Evolutionary conservation across 192 early-diverging fungal species (phyloP).

Genomic region (Irineochytrium annulatum): DNA sequence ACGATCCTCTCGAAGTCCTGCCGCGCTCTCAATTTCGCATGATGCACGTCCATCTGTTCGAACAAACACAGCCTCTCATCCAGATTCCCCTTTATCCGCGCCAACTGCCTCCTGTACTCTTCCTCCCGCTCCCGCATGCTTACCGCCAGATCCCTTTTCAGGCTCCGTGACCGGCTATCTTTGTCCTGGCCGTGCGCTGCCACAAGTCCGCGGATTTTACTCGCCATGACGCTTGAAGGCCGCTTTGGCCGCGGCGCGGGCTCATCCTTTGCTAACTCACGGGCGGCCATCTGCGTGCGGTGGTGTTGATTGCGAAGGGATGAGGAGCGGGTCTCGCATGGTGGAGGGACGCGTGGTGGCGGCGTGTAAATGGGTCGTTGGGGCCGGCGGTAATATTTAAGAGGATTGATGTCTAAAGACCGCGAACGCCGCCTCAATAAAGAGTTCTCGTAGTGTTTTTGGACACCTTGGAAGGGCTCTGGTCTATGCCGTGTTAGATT

Average conservation of each 20-base stretch:
- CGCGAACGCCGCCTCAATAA: too few relatives aligned
- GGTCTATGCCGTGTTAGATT: constrained; percentile 3
- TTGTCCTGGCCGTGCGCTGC: background rate
- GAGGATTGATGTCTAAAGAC: too few relatives aligned
- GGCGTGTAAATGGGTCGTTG: background rate
- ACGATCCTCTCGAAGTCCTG: constrained; percentile 10
- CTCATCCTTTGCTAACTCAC: background rate
- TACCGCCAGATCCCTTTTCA: background rate
- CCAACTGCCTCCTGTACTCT: constrained; percentile 8
- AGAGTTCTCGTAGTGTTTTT: constrained; percentile 9
- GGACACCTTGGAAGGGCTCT: constrained; percentile 15
- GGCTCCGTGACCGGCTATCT: background rate
- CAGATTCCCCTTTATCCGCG: constrained; percentile 7
- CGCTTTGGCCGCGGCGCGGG: background rate
- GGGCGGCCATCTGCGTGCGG: background rate
- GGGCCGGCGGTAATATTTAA: too few relatives aligned
- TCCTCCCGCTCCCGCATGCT: constrained; percentile 10
- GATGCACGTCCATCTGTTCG: constrained; percentile 10
- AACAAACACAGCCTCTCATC: constrained; percentile 23
- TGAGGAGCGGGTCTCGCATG: background rate
- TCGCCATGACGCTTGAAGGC: background rate
- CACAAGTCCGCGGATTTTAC: background rate
- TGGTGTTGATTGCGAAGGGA: background rate
- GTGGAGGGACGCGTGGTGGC: background rate
- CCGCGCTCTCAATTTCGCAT: constrained; percentile 13